Conservation (phyloP, 2,329 filamentous ascomycete species). For the Cercospora canescens region DNA sequence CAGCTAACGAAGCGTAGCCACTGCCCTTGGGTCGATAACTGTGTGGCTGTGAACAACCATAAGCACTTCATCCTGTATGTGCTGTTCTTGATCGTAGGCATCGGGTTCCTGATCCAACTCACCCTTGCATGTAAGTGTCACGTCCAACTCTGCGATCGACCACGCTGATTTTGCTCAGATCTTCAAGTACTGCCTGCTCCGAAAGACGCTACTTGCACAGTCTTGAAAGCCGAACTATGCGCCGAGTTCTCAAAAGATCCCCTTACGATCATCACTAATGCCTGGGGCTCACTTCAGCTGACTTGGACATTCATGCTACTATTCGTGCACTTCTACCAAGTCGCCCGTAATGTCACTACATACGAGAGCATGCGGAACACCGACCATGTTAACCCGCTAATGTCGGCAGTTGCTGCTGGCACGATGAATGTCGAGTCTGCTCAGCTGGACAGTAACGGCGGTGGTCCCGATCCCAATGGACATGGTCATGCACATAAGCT, state of each 20-base stretch:
- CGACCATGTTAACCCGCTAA: conserved; percentile 59
- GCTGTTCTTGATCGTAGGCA: conserved; percentile 71
- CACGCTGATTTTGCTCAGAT: conserved; percentile 23
- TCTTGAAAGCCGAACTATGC: conserved; percentile 77
- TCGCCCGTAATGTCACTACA: conserved; percentile 89
- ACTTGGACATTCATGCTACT: conserved; percentile 98
- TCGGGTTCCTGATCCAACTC: conserved; percentile 70
- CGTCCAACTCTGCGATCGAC: neutral
- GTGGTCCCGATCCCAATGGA: conserved; percentile 60
- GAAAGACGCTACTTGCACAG: conserved; percentile 61
- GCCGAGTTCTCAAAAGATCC: conserved; percentile 75
- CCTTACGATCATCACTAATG: conserved; percentile 75
- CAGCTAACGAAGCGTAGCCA: conserved; percentile 59
- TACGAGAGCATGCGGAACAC: conserved; percentile 92
- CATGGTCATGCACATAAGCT: conserved; percentile 31
- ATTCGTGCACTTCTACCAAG: conserved; percentile 88
- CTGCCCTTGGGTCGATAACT: conserved; percentile 98
- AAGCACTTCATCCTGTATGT: conserved; percentile 94
- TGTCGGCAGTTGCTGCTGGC: conserved; percentile 74
- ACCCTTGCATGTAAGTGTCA: conserved; percentile 66
- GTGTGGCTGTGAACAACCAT: conserved; percentile 92
- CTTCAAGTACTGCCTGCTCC: conserved; percentile 49
- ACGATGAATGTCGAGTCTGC: conserved; percentile 65
- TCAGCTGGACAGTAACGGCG: conserved; percentile 66
- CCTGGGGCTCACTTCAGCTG: conserved; percentile 82